Conservation (phyloP, 331 rosid genomes). For the Saraca asoca region DNA sequence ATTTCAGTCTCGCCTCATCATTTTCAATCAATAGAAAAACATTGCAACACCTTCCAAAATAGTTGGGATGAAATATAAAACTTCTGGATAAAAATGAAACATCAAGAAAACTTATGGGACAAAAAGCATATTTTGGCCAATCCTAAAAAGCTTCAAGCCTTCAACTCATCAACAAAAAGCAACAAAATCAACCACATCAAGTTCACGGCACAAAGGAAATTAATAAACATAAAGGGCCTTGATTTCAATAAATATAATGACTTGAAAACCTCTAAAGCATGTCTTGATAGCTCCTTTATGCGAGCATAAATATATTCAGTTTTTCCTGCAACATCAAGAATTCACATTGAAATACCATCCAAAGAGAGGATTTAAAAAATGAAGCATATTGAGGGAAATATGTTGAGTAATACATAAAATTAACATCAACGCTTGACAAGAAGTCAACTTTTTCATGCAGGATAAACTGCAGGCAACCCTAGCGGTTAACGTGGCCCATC, state of each 20-base stretch:
- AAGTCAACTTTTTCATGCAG: constrained; percentile 23
- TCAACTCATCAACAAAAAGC: too few species aligned
- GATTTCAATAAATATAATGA: constrained; percentile 24
- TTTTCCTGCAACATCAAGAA: constrained; percentile 71
- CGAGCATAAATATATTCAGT: constrained; percentile 84
- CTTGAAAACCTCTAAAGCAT: constrained; percentile 69
- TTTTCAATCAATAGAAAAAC: too few species aligned
- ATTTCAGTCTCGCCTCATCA: too few species aligned
- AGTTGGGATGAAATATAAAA: too few species aligned
- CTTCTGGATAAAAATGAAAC: too few species aligned
- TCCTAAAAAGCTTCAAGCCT: too few species aligned
- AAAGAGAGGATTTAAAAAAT: constrained; percentile 10
- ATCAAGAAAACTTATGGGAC: too few species aligned
- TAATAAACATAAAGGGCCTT: neutral
- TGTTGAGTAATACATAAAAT: constrained; percentile 3
- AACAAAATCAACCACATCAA: too few species aligned
- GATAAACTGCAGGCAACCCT: neutral
- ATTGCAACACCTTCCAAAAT: too few species aligned
- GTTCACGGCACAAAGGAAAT: neutral
- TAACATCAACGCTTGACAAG: constrained; percentile 14
- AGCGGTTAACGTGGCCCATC: neutral
- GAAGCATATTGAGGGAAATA: constrained; percentile 13
- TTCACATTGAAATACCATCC: constrained; percentile 21
- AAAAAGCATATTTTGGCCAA: too few species aligned
- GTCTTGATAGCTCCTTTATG: constrained; percentile 69